phyloP scores from a whole-genome alignment of 768 basidiomycete genomes.

The button mushroom (Agaricus bisporus) region DNA sequence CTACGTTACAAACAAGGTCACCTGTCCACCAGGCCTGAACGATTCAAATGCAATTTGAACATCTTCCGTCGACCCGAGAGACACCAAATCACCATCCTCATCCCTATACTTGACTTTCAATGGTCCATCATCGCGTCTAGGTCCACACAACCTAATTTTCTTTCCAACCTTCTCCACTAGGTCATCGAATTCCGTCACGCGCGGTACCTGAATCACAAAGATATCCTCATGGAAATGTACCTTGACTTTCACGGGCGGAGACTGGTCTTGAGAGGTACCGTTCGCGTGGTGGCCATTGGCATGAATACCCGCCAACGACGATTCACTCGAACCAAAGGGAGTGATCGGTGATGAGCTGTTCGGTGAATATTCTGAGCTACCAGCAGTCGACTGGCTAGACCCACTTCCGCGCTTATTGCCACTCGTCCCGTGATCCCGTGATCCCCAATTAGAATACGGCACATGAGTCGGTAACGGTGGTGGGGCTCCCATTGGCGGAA shows the following conservation, averaged over 20 bases:
- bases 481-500: slow-evolving; percentile 48
- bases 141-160: slow-evolving; percentile 91
- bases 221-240: slow-evolving; percentile 94
- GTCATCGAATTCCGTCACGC: slow-evolving; percentile 71
- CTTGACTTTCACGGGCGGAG: slow-evolving; percentile 76
- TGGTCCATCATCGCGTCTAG: slow-evolving; percentile 71
- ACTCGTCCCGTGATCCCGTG: slow-evolving; percentile 31
- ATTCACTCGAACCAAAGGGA: slow-evolving; percentile 86
- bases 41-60: slow-evolving; percentile 92
- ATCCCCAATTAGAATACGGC: slow-evolving; percentile 30
- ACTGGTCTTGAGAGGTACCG: slow-evolving; percentile 4
- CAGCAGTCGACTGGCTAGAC: slow-evolving; percentile 77
- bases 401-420: slow-evolving; percentile 70
- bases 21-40: slow-evolving; percentile 72
- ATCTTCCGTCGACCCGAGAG: slow-evolving; percentile 85
- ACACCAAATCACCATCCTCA: slow-evolving; percentile 89
- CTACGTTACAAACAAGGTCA: slow-evolving; percentile 74
- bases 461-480: slow-evolving; percentile 47
- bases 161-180: slow-evolving; percentile 86
- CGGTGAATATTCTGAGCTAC: slow-evolving; percentile 80
- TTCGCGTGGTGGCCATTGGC: slow-evolving; percentile 14
- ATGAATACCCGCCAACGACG: slow-evolving; percentile 49
- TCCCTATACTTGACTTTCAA: slow-evolving; percentile 85
- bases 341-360: slow-evolving; percentile 85
- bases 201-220: slow-evolving; percentile 87